These are phyloP conservation scores for Aphanomyces euteiches DNA, from an alignment of 352 stramenopile species.

Conservation along the genomic window DNA sequence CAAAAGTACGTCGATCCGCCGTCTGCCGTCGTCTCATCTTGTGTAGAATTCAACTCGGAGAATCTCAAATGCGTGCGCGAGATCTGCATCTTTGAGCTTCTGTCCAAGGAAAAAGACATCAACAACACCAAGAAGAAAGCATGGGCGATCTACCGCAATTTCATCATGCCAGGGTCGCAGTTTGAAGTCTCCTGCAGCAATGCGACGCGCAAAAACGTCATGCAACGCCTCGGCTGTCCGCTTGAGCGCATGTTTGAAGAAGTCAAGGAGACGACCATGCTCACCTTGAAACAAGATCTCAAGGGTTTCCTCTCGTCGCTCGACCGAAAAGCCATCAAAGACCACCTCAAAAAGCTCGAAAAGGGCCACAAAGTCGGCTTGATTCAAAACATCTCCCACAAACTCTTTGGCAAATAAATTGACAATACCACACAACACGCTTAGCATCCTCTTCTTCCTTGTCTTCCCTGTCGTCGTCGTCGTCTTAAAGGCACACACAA, in stretches of 20 bases:
- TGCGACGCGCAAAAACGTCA: conserved; percentile 73
- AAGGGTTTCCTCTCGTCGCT: conserved; percentile 71
- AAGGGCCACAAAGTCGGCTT: conserved; percentile 25
- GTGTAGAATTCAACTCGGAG: conserved; percentile 77
- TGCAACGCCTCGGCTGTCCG: conserved; percentile 71
- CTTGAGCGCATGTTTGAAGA: conserved; percentile 80
- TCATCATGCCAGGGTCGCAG: conserved; percentile 65
- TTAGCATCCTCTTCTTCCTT: not conserved
- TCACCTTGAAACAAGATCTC: conserved; percentile 80
- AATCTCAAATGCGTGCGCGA: conserved; percentile 81
- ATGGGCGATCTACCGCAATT: conserved; percentile 79
- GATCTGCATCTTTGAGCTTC: conserved; percentile 74
- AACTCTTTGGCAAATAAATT: conserved; percentile 15
- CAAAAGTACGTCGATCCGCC: conserved; percentile 51
- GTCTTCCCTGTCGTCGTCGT: not conserved
- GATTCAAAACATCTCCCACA: conserved; percentile 20
- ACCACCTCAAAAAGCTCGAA: conserved; percentile 36
- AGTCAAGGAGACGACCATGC: conserved; percentile 82
- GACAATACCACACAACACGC: not conserved
- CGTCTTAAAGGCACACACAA: not conserved
- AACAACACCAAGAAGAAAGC: conserved; percentile 79
- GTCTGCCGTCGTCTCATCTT: not conserved
- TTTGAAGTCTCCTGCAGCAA: conserved; percentile 83
- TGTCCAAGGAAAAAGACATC: conserved; percentile 58
- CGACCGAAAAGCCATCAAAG: conserved; percentile 68